phyloP scores from a whole-genome alignment of 495 filamentous ascomycete genomes.

The Cercophora newfieldiana region DNA sequence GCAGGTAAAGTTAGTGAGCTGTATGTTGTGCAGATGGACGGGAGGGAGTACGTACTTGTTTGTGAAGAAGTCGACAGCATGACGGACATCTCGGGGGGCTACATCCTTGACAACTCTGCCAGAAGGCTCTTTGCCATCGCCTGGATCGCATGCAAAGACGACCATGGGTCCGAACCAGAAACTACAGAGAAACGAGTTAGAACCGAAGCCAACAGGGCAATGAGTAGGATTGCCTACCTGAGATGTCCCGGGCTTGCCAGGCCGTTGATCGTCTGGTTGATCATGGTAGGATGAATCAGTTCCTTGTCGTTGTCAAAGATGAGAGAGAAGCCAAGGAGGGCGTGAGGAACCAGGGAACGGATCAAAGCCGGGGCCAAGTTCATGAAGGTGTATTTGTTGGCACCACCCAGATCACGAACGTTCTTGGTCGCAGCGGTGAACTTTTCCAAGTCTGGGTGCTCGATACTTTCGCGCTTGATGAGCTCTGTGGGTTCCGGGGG shows the following conservation, averaged over 20 bases:
- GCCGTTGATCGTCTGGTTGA: conserved; percentile 14
- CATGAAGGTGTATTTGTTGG: neutral
- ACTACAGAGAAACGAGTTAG: neutral
- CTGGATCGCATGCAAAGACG: neutral
- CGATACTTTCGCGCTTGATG: neutral
- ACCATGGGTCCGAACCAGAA: neutral
- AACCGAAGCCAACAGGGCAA: neutral
- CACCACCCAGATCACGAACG: neutral
- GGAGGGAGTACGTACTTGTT: neutral
- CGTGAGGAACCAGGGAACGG: neutral
- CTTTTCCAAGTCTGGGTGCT: neutral
- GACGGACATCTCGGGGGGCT: conserved; percentile 13
- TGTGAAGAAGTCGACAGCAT: neutral
- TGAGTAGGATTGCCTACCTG: neutral
- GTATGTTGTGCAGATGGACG: neutral
- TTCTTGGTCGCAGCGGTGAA: neutral
- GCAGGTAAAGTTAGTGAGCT: neutral
- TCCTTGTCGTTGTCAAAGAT: neutral
- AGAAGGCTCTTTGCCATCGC: neutral
- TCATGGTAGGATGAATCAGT: neutral
- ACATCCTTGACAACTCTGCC: conserved; percentile 4
- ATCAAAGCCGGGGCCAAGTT: neutral
- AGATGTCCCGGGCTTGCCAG: conserved; percentile 3
- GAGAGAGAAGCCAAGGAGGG: neutral
- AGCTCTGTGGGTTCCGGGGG: neutral